Evolutionary conservation across 805 yeast genomes (phyloP).

Genomic region (Yarrowia divulgata): DNA sequence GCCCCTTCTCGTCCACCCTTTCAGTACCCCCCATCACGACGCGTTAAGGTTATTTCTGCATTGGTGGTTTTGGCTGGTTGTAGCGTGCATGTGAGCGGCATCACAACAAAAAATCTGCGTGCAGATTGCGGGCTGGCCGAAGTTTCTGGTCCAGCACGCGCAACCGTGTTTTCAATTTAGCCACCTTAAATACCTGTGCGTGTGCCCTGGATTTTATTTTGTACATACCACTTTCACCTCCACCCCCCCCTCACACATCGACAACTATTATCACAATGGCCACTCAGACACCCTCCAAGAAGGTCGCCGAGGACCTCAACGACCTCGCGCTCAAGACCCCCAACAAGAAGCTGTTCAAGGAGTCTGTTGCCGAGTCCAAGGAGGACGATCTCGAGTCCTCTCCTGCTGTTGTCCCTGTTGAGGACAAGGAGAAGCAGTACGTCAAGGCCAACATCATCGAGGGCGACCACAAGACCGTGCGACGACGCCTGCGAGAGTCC

Average conservation of each 20-base stretch:
- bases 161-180: constrained; percentile 32
- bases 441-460: constrained; percentile 20
- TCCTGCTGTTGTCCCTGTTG: constrained; percentile 39
- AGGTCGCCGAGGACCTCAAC: constrained; percentile 63
- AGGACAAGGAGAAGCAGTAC: constrained; percentile 41
- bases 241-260: not conserved
- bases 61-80: constrained; percentile 12
- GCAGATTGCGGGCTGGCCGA: not conserved
- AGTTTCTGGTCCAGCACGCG: constrained; percentile 12
- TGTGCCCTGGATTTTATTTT: not conserved
- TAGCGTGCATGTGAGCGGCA: not conserved
- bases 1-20: not conserved
- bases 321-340: constrained; percentile 57
- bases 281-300: constrained; percentile 68
- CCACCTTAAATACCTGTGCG: constrained; percentile 20
- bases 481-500: constrained; percentile 35
- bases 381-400: constrained; percentile 47
- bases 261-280: constrained; percentile 42
- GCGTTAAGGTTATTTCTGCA: not conserved
- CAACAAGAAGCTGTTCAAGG: constrained; percentile 55
- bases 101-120: not conserved
- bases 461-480: constrained; percentile 24
- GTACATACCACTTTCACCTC: not conserved
- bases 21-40: not conserved
- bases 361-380: constrained; percentile 54